Percentiles rank a stretch among this genome's conserved stretches.
Evolutionary conservation across 768 basidiomycete genomes (phyloP).

Genomic region (Trametes meyenii): DNA sequence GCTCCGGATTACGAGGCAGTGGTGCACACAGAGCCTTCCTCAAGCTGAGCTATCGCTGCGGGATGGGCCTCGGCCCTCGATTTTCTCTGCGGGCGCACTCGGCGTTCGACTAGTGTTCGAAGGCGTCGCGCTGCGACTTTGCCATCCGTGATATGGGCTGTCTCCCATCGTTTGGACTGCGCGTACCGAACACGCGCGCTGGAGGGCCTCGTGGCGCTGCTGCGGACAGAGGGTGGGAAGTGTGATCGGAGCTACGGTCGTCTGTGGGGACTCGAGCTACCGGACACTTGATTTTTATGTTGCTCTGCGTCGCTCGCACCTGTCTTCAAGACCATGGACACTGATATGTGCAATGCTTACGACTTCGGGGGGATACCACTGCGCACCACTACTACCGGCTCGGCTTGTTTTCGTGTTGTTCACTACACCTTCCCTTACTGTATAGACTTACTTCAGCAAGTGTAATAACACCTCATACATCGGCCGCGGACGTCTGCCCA

Average conservation of each 20-base stretch:
- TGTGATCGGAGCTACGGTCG: not conserved
- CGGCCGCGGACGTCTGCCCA: not conserved
- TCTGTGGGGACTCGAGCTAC: too few species aligned
- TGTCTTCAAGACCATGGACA: not conserved
- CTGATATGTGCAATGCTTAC: constrained; percentile 2
- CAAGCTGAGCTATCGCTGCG: not conserved
- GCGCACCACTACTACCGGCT: not conserved
- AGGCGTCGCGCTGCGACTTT: too few species aligned
- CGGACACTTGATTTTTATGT: not conserved
- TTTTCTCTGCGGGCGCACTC: not conserved
- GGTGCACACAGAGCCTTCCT: constrained; percentile 9
- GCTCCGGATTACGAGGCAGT: constrained; percentile 49
- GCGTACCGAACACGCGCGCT: too few species aligned
- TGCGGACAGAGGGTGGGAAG: not conserved
- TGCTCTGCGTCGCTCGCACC: not conserved
- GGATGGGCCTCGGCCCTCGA: not conserved
- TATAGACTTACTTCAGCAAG: constrained; percentile 9
- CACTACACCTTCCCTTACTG: constrained; percentile 6
- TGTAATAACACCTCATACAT: constrained; percentile 17
- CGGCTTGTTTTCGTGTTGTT: not conserved
- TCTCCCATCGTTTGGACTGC: too few species aligned
- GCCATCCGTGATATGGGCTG: too few species aligned
- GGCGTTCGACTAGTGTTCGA: too few species aligned
- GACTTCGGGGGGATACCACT: constrained; percentile 2
- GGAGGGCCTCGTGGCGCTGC: not conserved